Conservation (phyloP, 768 basidiomycete genomes). For the Mycena galericulata region DNA sequence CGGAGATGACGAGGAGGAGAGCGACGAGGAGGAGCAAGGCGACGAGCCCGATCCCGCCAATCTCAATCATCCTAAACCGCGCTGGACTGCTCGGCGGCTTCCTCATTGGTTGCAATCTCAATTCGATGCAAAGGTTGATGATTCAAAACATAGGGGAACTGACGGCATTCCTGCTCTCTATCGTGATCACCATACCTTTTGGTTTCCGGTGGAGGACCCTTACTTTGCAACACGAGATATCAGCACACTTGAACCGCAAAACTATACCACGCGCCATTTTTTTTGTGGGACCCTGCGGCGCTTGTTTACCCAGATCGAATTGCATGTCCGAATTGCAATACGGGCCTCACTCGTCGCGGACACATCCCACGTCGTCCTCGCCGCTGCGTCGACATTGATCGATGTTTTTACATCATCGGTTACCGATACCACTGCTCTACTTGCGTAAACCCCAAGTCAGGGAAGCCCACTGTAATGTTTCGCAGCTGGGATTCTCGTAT, state of each 20-base stretch:
- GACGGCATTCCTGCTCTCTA: not conserved
- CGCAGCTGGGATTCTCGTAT: not conserved
- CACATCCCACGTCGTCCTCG: slow-evolving; percentile 16
- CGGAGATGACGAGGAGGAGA: too few relatives aligned
- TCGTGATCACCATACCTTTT: not conserved
- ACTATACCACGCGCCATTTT: not conserved
- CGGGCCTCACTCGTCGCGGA: not conserved
- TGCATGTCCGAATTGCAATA: not conserved
- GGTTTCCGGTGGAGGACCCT: not conserved
- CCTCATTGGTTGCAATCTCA: too few relatives aligned
- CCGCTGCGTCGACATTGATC: slow-evolving; percentile 34
- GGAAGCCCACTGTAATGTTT: slow-evolving; percentile 23
- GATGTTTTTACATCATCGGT: slow-evolving; percentile 39
- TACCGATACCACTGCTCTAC: slow-evolving; percentile 38
- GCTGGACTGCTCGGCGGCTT: too few relatives aligned
- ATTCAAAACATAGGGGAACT: too few relatives aligned
- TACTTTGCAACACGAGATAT: not conserved
- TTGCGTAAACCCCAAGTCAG: slow-evolving; percentile 32
- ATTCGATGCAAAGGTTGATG: too few relatives aligned
- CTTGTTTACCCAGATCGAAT: not conserved
- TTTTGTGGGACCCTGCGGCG: slow-evolving; percentile 2
- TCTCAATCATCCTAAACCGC: too few relatives aligned
- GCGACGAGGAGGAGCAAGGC: too few relatives aligned
- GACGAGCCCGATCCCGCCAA: too few relatives aligned
- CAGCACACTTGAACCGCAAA: not conserved